Base-by-base conservation (phyloP, 352 stramenopile species). In the Phytophthora hybrid region DNA sequence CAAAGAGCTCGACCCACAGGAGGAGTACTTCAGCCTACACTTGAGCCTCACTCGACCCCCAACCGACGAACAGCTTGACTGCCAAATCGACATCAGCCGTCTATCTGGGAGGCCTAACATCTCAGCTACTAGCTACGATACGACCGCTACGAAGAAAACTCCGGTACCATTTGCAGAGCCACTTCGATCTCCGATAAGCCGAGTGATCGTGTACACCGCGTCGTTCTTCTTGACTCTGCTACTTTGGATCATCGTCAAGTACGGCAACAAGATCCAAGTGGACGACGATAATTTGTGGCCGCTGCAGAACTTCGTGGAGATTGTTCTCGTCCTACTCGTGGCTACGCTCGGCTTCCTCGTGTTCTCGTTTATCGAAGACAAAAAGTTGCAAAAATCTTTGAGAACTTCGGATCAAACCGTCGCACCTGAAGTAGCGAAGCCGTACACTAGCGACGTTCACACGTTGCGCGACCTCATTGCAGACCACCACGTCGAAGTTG, bases 231-330 rank as follows among this genome's bases (percentile, higher is more conserved):
- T 68, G 0, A 47, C 59, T 1, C 6, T 78, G 41, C 32, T 82
- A n/a, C 5, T 82, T 6, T 80, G 77, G 73, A 58, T 67, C 44
- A 21, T 80, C 18, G 65, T 81, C 34, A 60, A 63, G 13, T 53
- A 54, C 47, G 54, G 61, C 10, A 70, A 10, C 31, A 63, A 69
- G 18, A 78, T 69, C 23, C 59, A 79, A 47, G 57, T 39, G 7
- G 37, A 63, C 8, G 37, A 63, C 16, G 26, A 53, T 6, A 63
- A 63, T n/a, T 71, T 72, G 58, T 83, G 79, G 76, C 79, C 76
- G 9, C 76, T 85, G 54, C 68, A 83, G 63, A 69, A 74, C 34
- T 73, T 83, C 16, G 64, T 83, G 19, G 78, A 79, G 60, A 79
- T 75, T 31, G 19, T 61, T 14, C 47, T 73, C 29, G 32, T 85